Evolutionary conservation across 108 stramenopile genomes (phyloP).

Genomic region (Nitzschia sp.): DNA sequence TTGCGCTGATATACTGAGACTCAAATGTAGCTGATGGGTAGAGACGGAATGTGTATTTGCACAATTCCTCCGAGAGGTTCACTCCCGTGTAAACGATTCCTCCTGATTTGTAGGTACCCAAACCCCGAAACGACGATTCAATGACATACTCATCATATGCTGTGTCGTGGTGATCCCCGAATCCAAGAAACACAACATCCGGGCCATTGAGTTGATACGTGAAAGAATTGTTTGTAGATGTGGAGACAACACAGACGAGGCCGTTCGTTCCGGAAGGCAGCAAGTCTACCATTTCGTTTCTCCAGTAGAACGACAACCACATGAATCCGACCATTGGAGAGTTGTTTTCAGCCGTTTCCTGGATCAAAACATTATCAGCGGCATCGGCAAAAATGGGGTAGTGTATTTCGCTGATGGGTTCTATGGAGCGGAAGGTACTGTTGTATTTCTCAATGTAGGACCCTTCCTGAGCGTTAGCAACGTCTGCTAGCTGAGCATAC

Average conservation of each 20-base stretch:
- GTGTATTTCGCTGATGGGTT: conserved; percentile 33
- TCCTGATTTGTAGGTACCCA: too few relatives aligned
- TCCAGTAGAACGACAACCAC: conserved; percentile 43
- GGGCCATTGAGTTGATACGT: conserved; percentile 43
- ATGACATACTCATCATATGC: conserved; percentile 26
- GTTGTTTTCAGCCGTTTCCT: background rate
- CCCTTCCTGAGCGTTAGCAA: conserved; percentile 22
- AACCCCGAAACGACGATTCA: too few relatives aligned
- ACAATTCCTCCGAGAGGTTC: conserved; percentile 10
- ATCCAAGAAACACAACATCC: conserved; percentile 34
- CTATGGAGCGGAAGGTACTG: conserved; percentile 13
- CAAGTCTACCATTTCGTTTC: conserved; percentile 25
- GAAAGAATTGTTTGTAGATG: conserved; percentile 31
- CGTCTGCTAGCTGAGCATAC: conserved; percentile 12
- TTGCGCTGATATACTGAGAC: conserved; percentile 32
- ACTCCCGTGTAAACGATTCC: conserved; percentile 12
- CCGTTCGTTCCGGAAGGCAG: conserved; percentile 48
- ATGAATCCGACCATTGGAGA: conserved; percentile 29
- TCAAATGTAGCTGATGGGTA: conserved; percentile 52
- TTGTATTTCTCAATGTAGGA: background rate
- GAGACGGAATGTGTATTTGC: conserved; percentile 38
- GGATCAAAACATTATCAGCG: conserved; percentile 10
- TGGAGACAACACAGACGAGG: conserved; percentile 40
- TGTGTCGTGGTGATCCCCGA: conserved; percentile 44
- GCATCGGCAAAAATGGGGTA: conserved; percentile 42